Base-by-base conservation (phyloP, 371 early-diverging fungal species). In the Mucor piriformis region DNA sequence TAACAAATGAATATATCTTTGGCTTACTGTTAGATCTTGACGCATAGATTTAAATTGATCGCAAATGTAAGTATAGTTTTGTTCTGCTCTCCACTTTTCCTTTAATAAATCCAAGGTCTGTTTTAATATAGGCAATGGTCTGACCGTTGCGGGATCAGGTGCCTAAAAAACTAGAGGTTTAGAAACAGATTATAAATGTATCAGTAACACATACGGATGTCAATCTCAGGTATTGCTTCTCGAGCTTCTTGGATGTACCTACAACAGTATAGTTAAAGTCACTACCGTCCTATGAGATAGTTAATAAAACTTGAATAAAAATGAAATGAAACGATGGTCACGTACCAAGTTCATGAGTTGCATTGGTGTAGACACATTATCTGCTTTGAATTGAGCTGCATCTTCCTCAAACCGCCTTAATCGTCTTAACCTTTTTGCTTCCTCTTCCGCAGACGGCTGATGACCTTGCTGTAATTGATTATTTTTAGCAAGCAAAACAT, bases 21-120 rank as follows among this genome's bases (percentile, higher is more conserved):
- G 4, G 3, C 42, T 42, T 18, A 42, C 96, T 23, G 95, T 95
- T 53, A 98, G 72, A 76, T 98, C 98, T 68, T 98, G 98, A 13
- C 98, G 88, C 64, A 98, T 64, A 27, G 92, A 89, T 76, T 97
- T 97, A 69, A 97, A 88, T 69, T 98, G 98, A 72, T 95, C 94
- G 73, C 96, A 95, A 29, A 96, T 91, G 64, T 92, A 96, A 11
- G 92, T 80, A 68, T 98, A 96, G 61, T 95, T 89, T 59, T 76
- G 79, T 34, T 93, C 89, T 49, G 78, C 73, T 23, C 76, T 74
- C 96, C 95, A 96, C 63, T 92, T 93, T 15, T 73, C 59, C 71
- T 84, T 85, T 51, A 97, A 73, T 6, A 92, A 68, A 33, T 86
- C 87, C 23, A 95, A 70, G 4, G 97, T 86, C 59, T 92, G 61